These are phyloP conservation scores for Vigna reflexopilosa DNA, from an alignment of 306 rosid species.

Conservation along the genomic window DNA sequence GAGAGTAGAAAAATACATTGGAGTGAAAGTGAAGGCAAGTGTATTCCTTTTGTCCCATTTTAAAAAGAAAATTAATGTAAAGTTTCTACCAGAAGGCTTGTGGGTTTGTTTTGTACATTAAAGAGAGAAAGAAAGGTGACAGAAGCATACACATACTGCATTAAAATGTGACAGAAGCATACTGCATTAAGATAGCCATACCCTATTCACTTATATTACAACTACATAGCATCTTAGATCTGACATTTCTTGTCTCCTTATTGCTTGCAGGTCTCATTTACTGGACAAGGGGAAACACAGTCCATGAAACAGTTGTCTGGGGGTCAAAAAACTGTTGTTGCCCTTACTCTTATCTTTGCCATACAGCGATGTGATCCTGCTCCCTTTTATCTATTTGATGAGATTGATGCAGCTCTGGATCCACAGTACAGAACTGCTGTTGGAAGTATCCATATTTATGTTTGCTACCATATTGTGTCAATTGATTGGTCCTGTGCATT, in stretches of 20 bases:
- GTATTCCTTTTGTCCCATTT: slow-evolving; percentile 43
- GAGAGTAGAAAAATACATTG: slow-evolving; percentile 94
- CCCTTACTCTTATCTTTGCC: slow-evolving; percentile 96
- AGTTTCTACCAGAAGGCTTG: slow-evolving; percentile 15
- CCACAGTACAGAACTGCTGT: slow-evolving; percentile 98
- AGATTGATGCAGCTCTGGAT: slow-evolving; percentile 97
- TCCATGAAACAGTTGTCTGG: slow-evolving; percentile 99
- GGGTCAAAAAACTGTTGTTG: slow-evolving; percentile 99
- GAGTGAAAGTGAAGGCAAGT: slow-evolving; percentile 96
- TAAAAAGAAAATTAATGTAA: neutral
- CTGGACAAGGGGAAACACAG: slow-evolving; percentile 99
- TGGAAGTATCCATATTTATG: slow-evolving; percentile 83
- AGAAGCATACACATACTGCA: neutral
- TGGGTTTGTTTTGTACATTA: slow-evolving; percentile 20
- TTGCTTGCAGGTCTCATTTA: slow-evolving; percentile 84
- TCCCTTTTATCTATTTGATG: slow-evolving; percentile 97
- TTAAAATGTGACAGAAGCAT: neutral
- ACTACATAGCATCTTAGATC: neutral
- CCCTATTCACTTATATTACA: neutral
- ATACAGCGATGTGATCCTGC: slow-evolving; percentile 99
- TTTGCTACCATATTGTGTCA: slow-evolving; percentile 25
- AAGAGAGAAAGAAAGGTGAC: neutral
- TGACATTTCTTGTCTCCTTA: slow-evolving; percentile 38
- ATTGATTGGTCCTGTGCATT: slow-evolving; percentile 25
- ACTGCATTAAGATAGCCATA: neutral